Base-by-base conservation (phyloP, 352 stramenopile genomes). In the Phytophthora sansomeana region DNA sequence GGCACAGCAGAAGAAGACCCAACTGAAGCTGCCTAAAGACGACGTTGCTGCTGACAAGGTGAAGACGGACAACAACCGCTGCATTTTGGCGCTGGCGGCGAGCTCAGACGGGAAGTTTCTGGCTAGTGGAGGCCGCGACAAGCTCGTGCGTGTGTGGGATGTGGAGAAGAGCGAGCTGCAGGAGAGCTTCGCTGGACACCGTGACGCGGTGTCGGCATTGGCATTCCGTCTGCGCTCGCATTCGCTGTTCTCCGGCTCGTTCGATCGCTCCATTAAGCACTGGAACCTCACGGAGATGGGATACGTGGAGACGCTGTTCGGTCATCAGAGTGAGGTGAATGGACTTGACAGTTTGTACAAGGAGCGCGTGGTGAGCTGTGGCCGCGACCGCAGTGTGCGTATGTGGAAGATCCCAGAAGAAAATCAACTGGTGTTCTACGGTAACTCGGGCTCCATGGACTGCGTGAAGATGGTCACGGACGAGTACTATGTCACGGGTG, bases 381-480 rank as follows among this genome's bases (percentile, higher is more conserved):
- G 92, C 32, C 90, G 87, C 35, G 96, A 98, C 66, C 86, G 91
- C 17, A 98, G 91, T 67, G 87, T 98, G 52, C 93, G 95, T 30
- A 80, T 98, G 62, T 98, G 96, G 96, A 98, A 98, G 87, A 96
- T 98, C 57, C 85, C 92, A 0, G 93, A 98, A 65, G 92, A 98
- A 69, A 98, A 92, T 1, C 95, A 98, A 69, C 83, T 98, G 47
- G 92, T 98, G 47, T 97, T 98, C 38, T 95, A 96, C 54, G 91
- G 92, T 53, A 91, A 93, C 70, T 90, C 83, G 58, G 86, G 86
- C 57, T 95, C 85, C 29, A 95, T 98, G 78, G 95, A 98, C 72
- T 97, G 87, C 67, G 78, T 97, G 63, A 87, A 90, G 55, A 97
- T 97, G 90, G 64, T 98, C 63, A 96, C 82, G 32, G 92, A 98